Evolutionary conservation across 192 early-diverging fungal genomes (phyloP).

Genomic region (Dissophora ornata): DNA sequence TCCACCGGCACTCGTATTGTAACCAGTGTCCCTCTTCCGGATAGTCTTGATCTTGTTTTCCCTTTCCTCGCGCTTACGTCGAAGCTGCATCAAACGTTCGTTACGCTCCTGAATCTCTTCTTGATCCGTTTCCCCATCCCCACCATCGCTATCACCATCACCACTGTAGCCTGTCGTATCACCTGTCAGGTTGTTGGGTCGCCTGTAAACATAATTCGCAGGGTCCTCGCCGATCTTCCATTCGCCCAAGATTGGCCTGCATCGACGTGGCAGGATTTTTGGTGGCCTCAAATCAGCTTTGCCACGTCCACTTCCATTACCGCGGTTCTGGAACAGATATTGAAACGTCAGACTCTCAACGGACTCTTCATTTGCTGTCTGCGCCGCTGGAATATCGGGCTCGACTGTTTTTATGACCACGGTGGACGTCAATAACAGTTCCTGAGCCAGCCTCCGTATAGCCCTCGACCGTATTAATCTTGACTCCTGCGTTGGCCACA

Average conservation of each 20-base stretch:
- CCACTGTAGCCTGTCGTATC: background rate
- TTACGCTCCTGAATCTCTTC: conserved; percentile 7
- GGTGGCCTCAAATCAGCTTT: background rate
- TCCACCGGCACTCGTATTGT: conserved; percentile 23
- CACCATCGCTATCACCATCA: background rate
- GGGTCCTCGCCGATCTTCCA: conserved; percentile 20
- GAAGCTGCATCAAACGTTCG: conserved; percentile 6
- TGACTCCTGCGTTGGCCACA: conserved; percentile 21
- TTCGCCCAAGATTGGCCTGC: conserved; percentile 8
- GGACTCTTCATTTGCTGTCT: background rate
- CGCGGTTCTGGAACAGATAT: conserved; percentile 16
- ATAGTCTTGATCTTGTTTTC: background rate
- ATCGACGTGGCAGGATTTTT: background rate
- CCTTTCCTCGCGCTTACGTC: conserved; percentile 18
- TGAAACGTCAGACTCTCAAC: conserved; percentile 1
- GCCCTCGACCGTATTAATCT: conserved; percentile 13
- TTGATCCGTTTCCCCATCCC: background rate
- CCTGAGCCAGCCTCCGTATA: conserved; percentile 29
- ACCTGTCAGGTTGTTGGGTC: background rate
- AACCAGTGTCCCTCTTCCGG: conserved; percentile 10
- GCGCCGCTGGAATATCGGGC: background rate
- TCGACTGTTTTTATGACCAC: conserved; percentile 1
- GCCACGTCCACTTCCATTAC: no score
- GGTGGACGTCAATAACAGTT: conserved; percentile 6
- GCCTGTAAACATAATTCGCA: background rate